Base-by-base conservation (phyloP, 83 land plant species). In the Diphasiastrum complanatum region DNA sequence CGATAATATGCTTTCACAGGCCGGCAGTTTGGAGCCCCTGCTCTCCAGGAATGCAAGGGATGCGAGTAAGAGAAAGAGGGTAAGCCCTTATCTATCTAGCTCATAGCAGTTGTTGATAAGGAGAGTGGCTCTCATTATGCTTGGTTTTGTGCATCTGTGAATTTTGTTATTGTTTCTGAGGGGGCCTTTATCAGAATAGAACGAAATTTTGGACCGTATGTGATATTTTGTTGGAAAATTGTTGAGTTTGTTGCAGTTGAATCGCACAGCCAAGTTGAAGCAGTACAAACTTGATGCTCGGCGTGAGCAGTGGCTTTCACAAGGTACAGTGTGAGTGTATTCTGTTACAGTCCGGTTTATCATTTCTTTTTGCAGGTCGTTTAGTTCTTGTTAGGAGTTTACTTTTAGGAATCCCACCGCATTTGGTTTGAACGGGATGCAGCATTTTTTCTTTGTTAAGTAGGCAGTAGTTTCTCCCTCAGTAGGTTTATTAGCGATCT, bases 251-350 rank as follows among this genome's bases (percentile, higher is more conserved):
- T 45, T 60, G 5, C 66, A 68, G 71, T 51, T 60, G 66, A 68
- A 68, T 45, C 33, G 71, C 54, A 12, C 64, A 28, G 71, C 71
- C 34, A 68, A 60, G 71, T 45, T 68, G 52, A 68, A 68, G 66
- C 71, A 68, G 52, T 60, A 30, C 19, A 68, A 68, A 41, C 66
- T 60, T 34, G 71, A 68, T 60, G 71, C 66, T n/a, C 66, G 71
- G 29, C 68, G 71, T 22, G 71, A 68, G 53, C 71, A 68, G 40
- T 68, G 71, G 71, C 67, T 68, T 33, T 59, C 71, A 32, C 71
- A 68, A 45, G 71, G 71, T 59, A 31, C 19, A 1, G 8, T 54
- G 33, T 24, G 6, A 25, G 38, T 18, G 25, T 19, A 34, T 12
- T 33, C n/a, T 37, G 12, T n/a, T 37, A 36, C n/a, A 3, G 5